phyloP scores from a whole-genome alignment of 129 eudicot species.

The Flaveria brownii region DNA sequence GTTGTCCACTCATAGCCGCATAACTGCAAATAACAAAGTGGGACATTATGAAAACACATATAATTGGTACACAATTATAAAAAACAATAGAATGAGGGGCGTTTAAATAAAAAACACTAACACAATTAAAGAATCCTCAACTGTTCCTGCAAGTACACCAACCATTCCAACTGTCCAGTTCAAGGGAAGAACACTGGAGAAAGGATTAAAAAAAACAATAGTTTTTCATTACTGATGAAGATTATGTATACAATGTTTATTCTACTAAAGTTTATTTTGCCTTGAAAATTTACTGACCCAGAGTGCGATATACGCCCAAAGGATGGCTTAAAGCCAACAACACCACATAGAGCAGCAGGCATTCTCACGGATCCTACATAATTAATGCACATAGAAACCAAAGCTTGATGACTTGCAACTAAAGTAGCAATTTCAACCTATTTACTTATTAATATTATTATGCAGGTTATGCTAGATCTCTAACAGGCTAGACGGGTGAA shows the following conservation, averaged over 20 bases:
- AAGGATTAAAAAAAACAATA: not conserved
- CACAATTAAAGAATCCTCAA: constrained; percentile 89
- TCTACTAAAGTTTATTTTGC: not conserved
- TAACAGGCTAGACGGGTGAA: not conserved
- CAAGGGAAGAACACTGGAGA: constrained; percentile 82
- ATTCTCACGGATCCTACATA: constrained; percentile 87
- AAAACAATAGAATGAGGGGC: not conserved
- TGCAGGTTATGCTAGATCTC: not conserved
- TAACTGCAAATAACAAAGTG: constrained; percentile 51
- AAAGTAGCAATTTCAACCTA: not conserved
- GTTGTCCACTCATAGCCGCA: constrained; percentile 77
- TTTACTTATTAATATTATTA: not conserved
- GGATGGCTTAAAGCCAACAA: constrained; percentile 87
- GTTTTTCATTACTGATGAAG: not conserved
- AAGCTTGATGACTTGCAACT: constrained; percentile 11
- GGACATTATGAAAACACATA: constrained; percentile 3
- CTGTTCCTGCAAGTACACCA: constrained; percentile 88
- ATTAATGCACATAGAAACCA: constrained; percentile 9
- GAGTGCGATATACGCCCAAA: constrained; percentile 81
- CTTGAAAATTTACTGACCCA: constrained; percentile 50
- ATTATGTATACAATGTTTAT: not conserved
- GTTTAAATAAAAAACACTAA: constrained; percentile 39
- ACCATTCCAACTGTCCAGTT: constrained; percentile 98
- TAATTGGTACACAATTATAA: not conserved
- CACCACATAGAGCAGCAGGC: constrained; percentile 99